A percentile compares a stretch with the other conserved stretches of the same genome.
These are phyloP conservation scores for Picea sitchensis DNA, from an alignment of 75 land plant species.

Conservation along the genomic window DNA sequence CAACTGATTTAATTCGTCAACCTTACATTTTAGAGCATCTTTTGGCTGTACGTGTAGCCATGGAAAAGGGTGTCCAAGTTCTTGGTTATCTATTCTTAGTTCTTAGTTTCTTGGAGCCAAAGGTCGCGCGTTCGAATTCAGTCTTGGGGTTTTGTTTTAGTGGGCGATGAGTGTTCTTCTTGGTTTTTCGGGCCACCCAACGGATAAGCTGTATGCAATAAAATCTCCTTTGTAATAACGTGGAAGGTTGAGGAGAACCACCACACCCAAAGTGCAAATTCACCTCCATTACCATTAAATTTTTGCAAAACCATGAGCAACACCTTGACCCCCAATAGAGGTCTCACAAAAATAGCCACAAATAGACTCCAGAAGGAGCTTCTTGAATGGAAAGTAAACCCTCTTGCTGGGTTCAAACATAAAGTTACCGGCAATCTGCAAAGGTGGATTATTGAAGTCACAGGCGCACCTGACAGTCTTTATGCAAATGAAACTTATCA, in stretches of 20 bases:
- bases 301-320: too few species aligned
- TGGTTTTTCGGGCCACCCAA: too few species aligned
- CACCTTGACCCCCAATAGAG: too few species aligned
- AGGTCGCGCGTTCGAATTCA: too few species aligned
- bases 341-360: constrained; percentile 55
- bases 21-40: constrained; percentile 87
- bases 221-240: background rate
- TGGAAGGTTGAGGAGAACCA: background rate
- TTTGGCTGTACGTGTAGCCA: too few species aligned
- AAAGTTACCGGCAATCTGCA: constrained; percentile 86
- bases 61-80: too few species aligned
- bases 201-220: background rate
- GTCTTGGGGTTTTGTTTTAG: too few species aligned
- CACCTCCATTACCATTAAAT: background rate
- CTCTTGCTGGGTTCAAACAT: constrained; percentile 91
- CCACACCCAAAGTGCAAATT: background rate
- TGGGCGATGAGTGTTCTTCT: too few species aligned
- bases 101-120: too few species aligned
- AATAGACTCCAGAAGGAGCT: constrained; percentile 87
- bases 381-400: constrained; percentile 86
- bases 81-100: too few species aligned
- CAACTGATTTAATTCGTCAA: constrained; percentile 83
- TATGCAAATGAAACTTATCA: constrained; percentile 78
- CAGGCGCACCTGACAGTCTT: constrained; percentile 79
- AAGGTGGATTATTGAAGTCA: constrained; percentile 93